phyloP scores from a whole-genome alignment of 2,329 filamentous ascomycete species.

The Aureobasidium sp. region DNA sequence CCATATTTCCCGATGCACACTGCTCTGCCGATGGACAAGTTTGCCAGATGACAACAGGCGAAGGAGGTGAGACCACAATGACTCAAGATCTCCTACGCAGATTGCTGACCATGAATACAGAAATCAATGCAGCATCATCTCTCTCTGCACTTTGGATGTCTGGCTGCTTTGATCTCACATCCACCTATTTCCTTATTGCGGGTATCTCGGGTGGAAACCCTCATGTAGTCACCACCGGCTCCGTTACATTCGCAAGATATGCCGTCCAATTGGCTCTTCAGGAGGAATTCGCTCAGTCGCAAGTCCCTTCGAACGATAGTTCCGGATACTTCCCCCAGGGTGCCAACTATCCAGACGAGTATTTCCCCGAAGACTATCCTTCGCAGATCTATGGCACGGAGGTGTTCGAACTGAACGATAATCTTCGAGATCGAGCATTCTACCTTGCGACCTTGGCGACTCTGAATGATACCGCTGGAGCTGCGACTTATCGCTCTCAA shows the following conservation, averaged over 20 bases:
- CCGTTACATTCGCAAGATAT: constrained; percentile 23
- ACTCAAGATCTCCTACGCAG: no score
- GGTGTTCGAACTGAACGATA: constrained; percentile 31
- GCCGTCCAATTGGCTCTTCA: constrained; percentile 24
- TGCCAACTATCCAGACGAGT: constrained; percentile 22
- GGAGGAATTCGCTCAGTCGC: constrained; percentile 22
- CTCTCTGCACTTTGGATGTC: constrained; percentile 21
- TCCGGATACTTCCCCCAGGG: constrained; percentile 24
- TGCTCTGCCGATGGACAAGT: constrained; percentile 1
- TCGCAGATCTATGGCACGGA: constrained; percentile 31
- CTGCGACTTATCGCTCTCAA: constrained; percentile 26
- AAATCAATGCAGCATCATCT: constrained; percentile 4
- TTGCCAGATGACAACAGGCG: constrained; percentile 6
- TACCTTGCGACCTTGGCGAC: constrained; percentile 24
- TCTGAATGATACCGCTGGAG: constrained; percentile 27
- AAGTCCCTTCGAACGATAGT: constrained; percentile 21
- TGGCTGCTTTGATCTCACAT: constrained; percentile 21
- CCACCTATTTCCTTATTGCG: constrained; percentile 26
- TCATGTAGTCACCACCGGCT: constrained; percentile 22
- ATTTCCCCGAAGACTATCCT: constrained; percentile 18
- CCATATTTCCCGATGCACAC: constrained; percentile 8
- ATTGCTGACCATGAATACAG: no score
- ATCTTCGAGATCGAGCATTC: constrained; percentile 25
- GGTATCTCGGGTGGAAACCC: constrained; percentile 26
- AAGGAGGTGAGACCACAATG: no score